phyloP scores from a whole-genome alignment of 768 basidiomycete genomes.

The Boletus sensibilis region DNA sequence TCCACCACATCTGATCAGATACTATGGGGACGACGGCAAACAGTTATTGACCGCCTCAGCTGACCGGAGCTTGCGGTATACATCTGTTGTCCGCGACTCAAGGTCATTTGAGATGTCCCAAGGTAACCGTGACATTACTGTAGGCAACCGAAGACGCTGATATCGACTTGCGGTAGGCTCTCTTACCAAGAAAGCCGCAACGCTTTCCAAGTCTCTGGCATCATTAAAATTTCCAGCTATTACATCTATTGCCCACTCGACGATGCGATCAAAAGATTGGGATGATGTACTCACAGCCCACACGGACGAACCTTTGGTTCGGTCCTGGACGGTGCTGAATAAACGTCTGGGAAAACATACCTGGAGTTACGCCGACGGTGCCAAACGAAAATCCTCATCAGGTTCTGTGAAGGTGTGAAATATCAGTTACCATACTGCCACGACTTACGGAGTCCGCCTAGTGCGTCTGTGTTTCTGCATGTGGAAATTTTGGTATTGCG shows the following conservation, averaged over 20 bases:
- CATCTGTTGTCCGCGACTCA: slow-evolving; percentile 92
- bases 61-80: slow-evolving; percentile 87
- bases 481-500: slow-evolving; percentile 92
- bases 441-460: slow-evolving; percentile 26
- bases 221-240: slow-evolving; percentile 85
- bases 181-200: slow-evolving; percentile 75
- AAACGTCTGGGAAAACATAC: slow-evolving; percentile 79
- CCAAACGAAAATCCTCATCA: slow-evolving; percentile 45
- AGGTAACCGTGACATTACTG: slow-evolving; percentile 46
- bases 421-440: not conserved
- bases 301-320: slow-evolving; percentile 73
- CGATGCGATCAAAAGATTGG: slow-evolving; percentile 89
- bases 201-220: slow-evolving; percentile 72
- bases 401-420: slow-evolving; percentile 70
- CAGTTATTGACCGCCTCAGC: slow-evolving; percentile 84
- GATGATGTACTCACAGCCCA: slow-evolving; percentile 95
- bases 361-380: slow-evolving; percentile 54
- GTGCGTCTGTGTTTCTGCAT: slow-evolving; percentile 88
- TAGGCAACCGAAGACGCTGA: not conserved
- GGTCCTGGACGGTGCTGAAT: slow-evolving; percentile 85
- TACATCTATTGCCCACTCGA: slow-evolving; percentile 74
- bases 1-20: slow-evolving; percentile 89
- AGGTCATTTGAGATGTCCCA: slow-evolving; percentile 93
- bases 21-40: slow-evolving; percentile 98
- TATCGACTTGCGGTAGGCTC: slow-evolving; percentile 55